phyloP scores from a whole-genome alignment of 345 rosid genomes.

The Eucalyptus polyanthemos region DNA sequence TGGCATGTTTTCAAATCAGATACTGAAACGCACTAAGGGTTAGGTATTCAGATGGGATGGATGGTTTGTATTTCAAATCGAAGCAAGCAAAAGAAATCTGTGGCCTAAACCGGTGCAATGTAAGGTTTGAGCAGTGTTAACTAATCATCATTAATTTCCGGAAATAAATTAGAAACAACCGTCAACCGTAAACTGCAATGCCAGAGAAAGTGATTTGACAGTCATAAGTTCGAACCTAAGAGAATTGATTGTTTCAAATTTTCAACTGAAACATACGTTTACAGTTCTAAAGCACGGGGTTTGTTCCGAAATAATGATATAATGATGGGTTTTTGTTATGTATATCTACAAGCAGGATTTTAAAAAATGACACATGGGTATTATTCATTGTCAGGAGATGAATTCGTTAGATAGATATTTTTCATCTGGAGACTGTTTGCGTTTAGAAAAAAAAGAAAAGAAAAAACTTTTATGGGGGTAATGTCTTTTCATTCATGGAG shows the following conservation, averaged over 20 bases:
- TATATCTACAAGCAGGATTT: neutral
- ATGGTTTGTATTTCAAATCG: neutral
- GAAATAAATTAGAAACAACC: neutral
- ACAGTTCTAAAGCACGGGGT: neutral
- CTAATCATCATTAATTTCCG: neutral
- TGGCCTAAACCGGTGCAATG: neutral
- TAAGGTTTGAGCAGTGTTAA: neutral
- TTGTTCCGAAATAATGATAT: neutral
- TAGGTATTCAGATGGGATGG: neutral
- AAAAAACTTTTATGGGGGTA: neutral
- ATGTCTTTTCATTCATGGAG: neutral
- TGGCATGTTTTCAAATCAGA: neutral
- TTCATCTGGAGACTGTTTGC: neutral
- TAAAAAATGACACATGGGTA: neutral
- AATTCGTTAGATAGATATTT: neutral
- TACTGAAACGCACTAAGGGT: neutral
- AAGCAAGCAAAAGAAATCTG: neutral
- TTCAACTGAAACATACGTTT: neutral
- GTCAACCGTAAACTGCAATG: neutral
- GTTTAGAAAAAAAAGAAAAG: neutral
- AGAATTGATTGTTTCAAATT: neutral
- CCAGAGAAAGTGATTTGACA: neutral
- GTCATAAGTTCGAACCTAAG: neutral
- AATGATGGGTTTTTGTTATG: neutral
- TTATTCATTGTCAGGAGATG: neutral